A percentile compares a stretch with the other conserved stretches of the same genome.
Evolutionary conservation across 371 early-diverging fungal species (phyloP).

Genomic region (Mortierella polycephala): DNA sequence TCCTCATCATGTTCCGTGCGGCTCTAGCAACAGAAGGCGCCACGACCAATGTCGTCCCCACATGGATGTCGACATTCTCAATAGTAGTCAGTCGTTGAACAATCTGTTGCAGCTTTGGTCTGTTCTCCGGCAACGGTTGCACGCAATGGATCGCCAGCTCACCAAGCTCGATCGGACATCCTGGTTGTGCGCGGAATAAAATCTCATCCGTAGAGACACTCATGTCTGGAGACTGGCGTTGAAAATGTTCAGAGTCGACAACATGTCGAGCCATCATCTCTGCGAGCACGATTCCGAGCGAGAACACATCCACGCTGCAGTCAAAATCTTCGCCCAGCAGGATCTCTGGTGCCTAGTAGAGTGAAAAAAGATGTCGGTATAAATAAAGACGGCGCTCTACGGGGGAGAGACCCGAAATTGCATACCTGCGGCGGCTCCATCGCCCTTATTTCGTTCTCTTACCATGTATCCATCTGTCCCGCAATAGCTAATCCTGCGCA

Average conservation of each 20-base stretch:
- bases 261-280: conserved; percentile 61
- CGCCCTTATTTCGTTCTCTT: background rate
- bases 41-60: conserved; percentile 42
- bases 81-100: conserved; percentile 42
- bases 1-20: conserved; percentile 46
- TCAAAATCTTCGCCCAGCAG: conserved; percentile 65
- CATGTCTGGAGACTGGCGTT: conserved; percentile 56
- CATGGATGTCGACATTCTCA: conserved; percentile 51
- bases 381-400: too few relatives aligned
- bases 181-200: conserved; percentile 37
- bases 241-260: conserved; percentile 52
- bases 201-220: conserved; percentile 55
- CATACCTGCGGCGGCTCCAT: too few relatives aligned
- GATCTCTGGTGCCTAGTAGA: conserved; percentile 69
- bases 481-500: conserved; percentile 65
- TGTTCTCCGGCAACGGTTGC: conserved; percentile 25
- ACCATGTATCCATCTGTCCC: conserved; percentile 64
- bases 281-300: conserved; percentile 64
- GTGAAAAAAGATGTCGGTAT: background rate
- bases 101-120: conserved; percentile 34
- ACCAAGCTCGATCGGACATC: conserved; percentile 41
- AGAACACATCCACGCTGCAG: conserved; percentile 65
- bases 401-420: background rate
- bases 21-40: conserved; percentile 51
- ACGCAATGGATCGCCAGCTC: conserved; percentile 54